These are phyloP conservation scores for Plasmodium knowlesi DNA, from an alignment of 169 alveolate genomes.

Conservation along the genomic window DNA sequence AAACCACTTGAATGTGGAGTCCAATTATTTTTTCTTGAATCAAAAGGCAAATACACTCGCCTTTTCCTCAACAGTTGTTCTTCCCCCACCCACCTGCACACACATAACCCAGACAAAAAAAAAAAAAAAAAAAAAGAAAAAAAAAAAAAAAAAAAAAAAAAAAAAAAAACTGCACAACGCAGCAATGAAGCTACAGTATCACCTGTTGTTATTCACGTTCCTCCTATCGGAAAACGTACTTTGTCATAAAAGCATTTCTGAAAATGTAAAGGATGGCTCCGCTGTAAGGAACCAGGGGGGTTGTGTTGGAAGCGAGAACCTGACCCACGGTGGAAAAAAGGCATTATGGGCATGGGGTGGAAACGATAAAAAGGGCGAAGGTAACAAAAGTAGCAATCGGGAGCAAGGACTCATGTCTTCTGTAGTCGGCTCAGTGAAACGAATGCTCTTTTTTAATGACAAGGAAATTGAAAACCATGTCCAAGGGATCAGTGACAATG, in stretches of 20 bases:
- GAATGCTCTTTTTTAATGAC: not conserved
- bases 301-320: not conserved
- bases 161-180: not conserved
- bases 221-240: conserved; percentile 19
- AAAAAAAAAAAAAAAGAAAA: not conserved
- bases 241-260: not conserved
- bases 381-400: not conserved
- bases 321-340: not conserved
- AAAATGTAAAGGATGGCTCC: not conserved
- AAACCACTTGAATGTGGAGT: not conserved
- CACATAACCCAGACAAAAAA: not conserved
- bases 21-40: not conserved
- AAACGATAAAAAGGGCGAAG: not conserved
- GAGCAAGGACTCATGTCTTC: not conserved
- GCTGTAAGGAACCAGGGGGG: not conserved
- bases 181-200: conserved; percentile 14
- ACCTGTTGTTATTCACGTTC: not conserved
- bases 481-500: not conserved
- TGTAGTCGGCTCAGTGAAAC: not conserved
- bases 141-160: not conserved
- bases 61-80: not conserved
- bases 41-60: not conserved
- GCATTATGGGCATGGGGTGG: not conserved
- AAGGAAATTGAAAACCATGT: not conserved
- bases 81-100: not conserved